phyloP scores from a whole-genome alignment of 2,329 filamentous ascomycete species.

The Magnaporthiopsis poae region DNA sequence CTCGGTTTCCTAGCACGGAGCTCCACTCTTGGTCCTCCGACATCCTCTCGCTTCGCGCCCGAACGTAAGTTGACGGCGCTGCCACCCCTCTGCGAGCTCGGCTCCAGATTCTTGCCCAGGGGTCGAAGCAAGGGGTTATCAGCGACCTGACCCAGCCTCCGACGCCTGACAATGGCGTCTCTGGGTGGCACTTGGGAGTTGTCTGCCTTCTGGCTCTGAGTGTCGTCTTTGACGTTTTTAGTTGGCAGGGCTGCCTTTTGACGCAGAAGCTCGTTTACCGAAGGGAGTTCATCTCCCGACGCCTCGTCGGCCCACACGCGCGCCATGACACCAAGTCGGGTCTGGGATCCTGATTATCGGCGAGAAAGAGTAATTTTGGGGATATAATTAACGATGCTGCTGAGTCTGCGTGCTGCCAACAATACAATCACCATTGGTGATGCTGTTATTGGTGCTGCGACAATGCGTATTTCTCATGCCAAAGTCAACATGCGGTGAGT shows the following conservation, averaged over 20 bases:
- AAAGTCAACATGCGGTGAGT: neutral
- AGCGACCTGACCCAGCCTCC: conserved; percentile 16
- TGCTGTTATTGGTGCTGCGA: neutral
- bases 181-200: conserved; percentile 7
- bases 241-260: neutral
- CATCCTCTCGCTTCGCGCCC: neutral
- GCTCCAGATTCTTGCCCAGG: conserved; percentile 13
- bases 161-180: conserved; percentile 12
- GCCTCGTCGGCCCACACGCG: conserved; percentile 1
- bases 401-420: neutral
- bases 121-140: conserved; percentile 16
- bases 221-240: neutral
- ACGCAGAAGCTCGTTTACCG: conserved; percentile 1
- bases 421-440: neutral
- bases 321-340: neutral
- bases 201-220: neutral
- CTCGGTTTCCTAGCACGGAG: conserved; percentile 14
- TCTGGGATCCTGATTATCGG: neutral
- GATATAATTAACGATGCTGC: neutral
- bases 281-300: conserved; percentile 8
- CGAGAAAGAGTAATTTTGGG: neutral
- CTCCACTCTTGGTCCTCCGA: conserved; percentile 11
- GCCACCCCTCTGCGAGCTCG: neutral
- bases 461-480: neutral
- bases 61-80: neutral